Evolutionary conservation across 176 grass and related monocot genomes (phyloP).

Genomic region (Carex parvula): DNA sequence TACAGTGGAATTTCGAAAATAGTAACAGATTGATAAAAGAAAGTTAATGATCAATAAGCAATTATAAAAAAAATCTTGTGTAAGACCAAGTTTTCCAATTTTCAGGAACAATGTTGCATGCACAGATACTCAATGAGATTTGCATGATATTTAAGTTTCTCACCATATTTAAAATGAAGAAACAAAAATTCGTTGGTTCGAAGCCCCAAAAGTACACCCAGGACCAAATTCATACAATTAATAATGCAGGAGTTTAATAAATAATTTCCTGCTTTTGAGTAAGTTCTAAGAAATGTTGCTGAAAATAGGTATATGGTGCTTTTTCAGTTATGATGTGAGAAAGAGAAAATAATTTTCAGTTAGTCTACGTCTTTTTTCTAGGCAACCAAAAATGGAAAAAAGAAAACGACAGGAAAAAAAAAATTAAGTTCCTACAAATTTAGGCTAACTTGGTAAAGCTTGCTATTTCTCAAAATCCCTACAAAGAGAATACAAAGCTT

Average conservation of each 20-base stretch:
- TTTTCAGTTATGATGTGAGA: constrained; percentile 11
- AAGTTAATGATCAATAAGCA: not conserved
- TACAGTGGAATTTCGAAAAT: not conserved
- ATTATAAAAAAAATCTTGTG: not conserved
- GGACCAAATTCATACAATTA: not conserved
- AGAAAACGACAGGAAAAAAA: not conserved
- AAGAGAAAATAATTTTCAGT: not conserved
- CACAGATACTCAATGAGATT: not conserved
- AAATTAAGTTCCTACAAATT: not conserved
- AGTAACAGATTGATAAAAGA: not conserved
- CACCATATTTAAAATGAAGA: not conserved
- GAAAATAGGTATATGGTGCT: not conserved
- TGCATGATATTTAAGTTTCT: not conserved
- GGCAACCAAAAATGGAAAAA: not conserved
- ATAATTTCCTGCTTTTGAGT: constrained; percentile 20
- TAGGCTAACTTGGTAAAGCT: not conserved
- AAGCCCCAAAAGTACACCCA: not conserved
- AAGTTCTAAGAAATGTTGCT: constrained; percentile 18
- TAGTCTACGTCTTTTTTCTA: constrained; percentile 3
- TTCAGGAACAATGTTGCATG: constrained; percentile 5
- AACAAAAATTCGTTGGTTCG: not conserved
- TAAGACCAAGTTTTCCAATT: not conserved
- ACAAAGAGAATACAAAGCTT: not conserved
- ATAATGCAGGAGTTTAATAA: not conserved
- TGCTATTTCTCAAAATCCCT: not conserved